Conservation (phyloP, 1,284 basidiomycete genomes). For the Malassezia nana region DNA sequence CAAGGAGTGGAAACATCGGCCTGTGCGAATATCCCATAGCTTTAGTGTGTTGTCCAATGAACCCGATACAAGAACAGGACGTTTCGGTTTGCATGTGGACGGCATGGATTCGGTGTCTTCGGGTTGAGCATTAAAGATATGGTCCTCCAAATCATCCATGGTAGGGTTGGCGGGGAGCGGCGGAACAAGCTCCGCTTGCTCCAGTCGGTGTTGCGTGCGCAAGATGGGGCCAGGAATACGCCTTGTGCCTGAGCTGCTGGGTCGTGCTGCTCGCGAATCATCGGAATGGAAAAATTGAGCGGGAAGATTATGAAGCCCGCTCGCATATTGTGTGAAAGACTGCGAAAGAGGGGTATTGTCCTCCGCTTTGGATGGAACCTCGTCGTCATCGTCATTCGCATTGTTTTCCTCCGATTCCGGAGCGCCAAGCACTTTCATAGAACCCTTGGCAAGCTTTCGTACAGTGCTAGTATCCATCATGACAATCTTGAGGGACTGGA, state of each 20-base stretch:
- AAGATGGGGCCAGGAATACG: constrained; percentile 32
- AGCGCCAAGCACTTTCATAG: background rate
- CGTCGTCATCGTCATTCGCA: background rate
- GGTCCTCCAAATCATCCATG: constrained; percentile 39
- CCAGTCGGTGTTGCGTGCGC: constrained; percentile 32
- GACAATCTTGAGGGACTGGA: constrained; percentile 78
- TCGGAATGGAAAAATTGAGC: background rate
- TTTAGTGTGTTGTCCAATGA: constrained; percentile 93
- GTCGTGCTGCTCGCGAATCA: constrained; percentile 5
- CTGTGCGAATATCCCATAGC: constrained; percentile 86
- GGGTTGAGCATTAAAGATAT: constrained; percentile 6
- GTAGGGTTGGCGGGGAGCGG: constrained; percentile 36
- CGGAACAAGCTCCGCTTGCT: constrained; percentile 34
- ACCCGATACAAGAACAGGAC: constrained; percentile 70
- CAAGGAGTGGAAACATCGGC: constrained; percentile 67
- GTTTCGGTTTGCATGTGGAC: constrained; percentile 7
- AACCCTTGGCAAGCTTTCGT: constrained; percentile 29
- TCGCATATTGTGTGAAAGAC: background rate
- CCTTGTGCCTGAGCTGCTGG: constrained; percentile 8
- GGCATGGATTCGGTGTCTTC: constrained; percentile 2
- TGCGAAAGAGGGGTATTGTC: background rate
- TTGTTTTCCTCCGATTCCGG: background rate
- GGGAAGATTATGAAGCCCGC: background rate
- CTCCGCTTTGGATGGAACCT: background rate
- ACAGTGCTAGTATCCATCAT: constrained; percentile 50